Evolutionary conservation across 2,329 filamentous ascomycete species (phyloP).

Genomic region (Niveomyces coronatus): DNA sequence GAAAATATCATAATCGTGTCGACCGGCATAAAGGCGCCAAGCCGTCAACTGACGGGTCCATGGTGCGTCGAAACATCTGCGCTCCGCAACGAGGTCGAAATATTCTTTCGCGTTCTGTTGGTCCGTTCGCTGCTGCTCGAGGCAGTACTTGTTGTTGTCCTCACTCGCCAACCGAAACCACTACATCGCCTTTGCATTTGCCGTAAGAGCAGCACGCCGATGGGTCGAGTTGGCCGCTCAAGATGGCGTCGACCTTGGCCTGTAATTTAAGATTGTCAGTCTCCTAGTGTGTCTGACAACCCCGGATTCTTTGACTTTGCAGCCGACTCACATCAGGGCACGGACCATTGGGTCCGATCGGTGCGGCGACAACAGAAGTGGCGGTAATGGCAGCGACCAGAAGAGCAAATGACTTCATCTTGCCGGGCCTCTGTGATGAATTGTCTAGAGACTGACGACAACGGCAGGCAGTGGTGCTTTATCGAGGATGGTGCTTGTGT

Average conservation of each 20-base stretch:
- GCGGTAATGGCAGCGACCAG: constrained; percentile 12
- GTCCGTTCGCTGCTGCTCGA: background rate
- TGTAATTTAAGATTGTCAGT: constrained; percentile 10
- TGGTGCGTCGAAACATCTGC: too few species aligned
- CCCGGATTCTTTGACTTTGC: background rate
- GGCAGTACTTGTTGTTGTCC: background rate
- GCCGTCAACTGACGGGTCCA: too few species aligned
- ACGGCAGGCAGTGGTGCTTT: too few species aligned
- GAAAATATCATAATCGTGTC: too few species aligned
- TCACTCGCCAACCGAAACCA: constrained; percentile 32
- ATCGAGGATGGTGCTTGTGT: too few species aligned
- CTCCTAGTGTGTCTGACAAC: background rate
- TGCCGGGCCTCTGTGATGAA: background rate
- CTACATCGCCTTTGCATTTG: constrained; percentile 38
- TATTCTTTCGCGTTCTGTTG: too few species aligned
- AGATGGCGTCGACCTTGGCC: constrained; percentile 31
- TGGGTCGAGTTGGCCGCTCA: constrained; percentile 35
- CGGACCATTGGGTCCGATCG: constrained; percentile 22
- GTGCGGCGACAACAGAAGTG: constrained; percentile 11
- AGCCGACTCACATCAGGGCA: constrained; percentile 22
- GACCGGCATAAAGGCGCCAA: too few species aligned
- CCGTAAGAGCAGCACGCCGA: constrained; percentile 46
- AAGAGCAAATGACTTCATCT: constrained; percentile 16
- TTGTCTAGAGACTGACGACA: too few species aligned
- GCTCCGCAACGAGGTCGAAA: background rate